Evolutionary conservation across 2,329 filamentous ascomycete genomes (phyloP), one percentile per base, ranked within the genome.

Genomic region (Seiridium cupressi): DNA sequence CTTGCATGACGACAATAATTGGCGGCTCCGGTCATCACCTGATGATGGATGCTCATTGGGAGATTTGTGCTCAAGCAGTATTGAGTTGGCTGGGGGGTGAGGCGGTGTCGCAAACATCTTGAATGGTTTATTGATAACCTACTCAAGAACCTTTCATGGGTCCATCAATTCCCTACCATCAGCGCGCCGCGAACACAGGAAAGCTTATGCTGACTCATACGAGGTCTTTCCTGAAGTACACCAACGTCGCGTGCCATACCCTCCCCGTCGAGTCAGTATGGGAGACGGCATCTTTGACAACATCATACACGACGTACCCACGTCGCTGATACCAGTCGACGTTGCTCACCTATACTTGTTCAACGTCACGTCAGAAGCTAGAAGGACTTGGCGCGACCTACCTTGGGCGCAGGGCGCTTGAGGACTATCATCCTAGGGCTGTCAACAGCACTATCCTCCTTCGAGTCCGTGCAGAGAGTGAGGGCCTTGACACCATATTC

Each of bases 271-370:
- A 58, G 36, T 69, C 67, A 2, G 59, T 44, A 10, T 68, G 63
- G 51, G 59, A 40, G 62, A 64, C 66, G 2, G 60, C 58, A 42
- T 57, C 40, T 32, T 63, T 48, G 32, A 63, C 61, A 5, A 40
- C 11, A 1, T 3, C 32, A 51, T 69, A 69, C 1, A 66, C 5
- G 5, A 54, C 51, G 49, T 69, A 70, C 9, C 67, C 68, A 11
- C 65, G 63, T 10, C 64, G 61, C 32, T 58, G 38, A 40, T 69
- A 70, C 68, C 68, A 70, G 44, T 69, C 68, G 32, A 68, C 62
- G 31, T 62, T 63, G 1, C 64, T 64, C 8, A 68, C n/a, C 67
- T 68, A 4, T 32, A 1, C 7, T 18, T 18, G 32, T 47, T 65
- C 7, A 63, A 26, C 18, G 18, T 26, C 18, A 26, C 18, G 18